Evolutionary conservation across 345 rosid species (phyloP), one percentile per base, ranked within the genome.

Genomic region (Sisymbrium irio): DNA sequence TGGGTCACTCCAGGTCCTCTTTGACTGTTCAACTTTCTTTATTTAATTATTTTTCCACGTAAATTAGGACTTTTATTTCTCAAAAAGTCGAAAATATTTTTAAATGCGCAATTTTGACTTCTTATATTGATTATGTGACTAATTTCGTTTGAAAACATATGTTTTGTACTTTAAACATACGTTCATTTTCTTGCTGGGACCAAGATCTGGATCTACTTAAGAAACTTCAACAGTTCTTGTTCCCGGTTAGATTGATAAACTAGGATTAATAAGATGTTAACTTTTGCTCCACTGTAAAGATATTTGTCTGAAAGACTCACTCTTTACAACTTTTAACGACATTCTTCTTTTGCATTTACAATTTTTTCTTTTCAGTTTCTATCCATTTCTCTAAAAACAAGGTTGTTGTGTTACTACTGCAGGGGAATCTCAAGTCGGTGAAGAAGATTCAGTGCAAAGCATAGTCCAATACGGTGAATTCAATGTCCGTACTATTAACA

Each of bases 1-100:
- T 94, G 99, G 99, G 74, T 91, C 76, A 91, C 99, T 76, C 88
- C 97, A 78, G 97, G 97, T 78, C 67, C 67, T 67, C 6, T 68
- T 32, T 69, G 19, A 7, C 54, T 72, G 37, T 67, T 67, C 39
- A 15, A 6, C 60, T 33, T 37, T 18, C 30, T 35, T 50, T 32
- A 1, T 14, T 9, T n/a, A n/a, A n/a, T n/a, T 53, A 4, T 15
- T 14, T 32, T 45, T 18, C 1, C 7, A 9, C 15, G 22, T 35
- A 9, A 15, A n/a, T n/a, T 37, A 37, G 0, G 6, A 37, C 19
- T 6, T 49, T 35, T 40, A 27, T 6, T 35, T 1, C 9, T 8
- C 8, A n/a, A 13, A 58, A 14, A n/a, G 27, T 58, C 35, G 33
- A 60, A 15, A 15, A n/a, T n/a, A n/a, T 22, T 25, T 49, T 19